Evolutionary conservation across 257 asterid genomes (phyloP).

Genomic region (Anisodus acutangulus): DNA sequence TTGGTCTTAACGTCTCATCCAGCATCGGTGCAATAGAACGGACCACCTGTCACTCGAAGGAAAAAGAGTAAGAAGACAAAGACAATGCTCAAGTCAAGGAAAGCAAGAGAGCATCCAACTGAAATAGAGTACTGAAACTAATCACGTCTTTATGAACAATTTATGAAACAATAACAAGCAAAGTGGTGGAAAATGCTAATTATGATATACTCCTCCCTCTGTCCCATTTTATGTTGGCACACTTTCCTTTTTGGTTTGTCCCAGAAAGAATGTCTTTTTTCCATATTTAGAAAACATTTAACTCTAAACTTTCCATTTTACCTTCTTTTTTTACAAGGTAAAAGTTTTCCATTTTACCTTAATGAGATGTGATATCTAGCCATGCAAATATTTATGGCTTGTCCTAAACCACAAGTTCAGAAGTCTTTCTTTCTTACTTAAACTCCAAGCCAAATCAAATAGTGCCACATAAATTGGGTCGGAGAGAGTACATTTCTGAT

Average conservation of each 20-base stretch:
- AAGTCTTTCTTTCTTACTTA: not conserved
- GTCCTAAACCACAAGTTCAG: not conserved
- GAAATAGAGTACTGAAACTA: not conserved
- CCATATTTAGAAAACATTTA: not conserved
- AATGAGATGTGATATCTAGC: not conserved
- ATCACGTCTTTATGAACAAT: not conserved
- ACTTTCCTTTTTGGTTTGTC: not conserved
- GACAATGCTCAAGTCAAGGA: not conserved
- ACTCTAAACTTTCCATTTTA: not conserved
- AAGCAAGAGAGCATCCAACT: not conserved
- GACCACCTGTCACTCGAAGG: conserved; percentile 64
- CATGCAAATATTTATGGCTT: not conserved
- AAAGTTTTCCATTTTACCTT: no score
- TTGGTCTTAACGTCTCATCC: conserved; percentile 68
- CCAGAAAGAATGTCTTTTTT: not conserved
- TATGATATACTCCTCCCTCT: not conserved
- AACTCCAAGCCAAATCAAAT: not conserved
- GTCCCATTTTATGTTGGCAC: not conserved
- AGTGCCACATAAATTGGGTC: not conserved
- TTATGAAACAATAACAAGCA: not conserved
- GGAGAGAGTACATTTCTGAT: not conserved
- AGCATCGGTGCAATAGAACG: conserved; percentile 87
- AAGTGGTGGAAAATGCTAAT: not conserved
- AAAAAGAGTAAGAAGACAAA: conserved; percentile 21
- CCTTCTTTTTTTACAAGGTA: not conserved